These are phyloP conservation scores for Vachellia pachyceras DNA, from an alignment of 306 rosid species.

Conservation along the genomic window DNA sequence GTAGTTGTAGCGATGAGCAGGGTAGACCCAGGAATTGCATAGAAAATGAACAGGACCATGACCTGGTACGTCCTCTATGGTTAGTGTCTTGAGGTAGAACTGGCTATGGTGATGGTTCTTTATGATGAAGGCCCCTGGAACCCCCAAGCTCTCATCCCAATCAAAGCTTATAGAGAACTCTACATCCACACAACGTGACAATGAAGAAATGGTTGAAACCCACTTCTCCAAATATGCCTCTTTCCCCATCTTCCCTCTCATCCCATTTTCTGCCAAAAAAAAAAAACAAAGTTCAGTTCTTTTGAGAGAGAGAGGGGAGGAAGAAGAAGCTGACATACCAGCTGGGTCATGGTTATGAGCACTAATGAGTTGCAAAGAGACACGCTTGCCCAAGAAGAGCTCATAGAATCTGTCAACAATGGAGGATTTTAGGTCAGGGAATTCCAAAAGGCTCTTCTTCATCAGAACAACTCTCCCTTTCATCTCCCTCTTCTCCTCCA, in stretches of 20 bases:
- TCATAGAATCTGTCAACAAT: slow-evolving; percentile 78
- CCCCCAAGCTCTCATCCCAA: slow-evolving; percentile 76
- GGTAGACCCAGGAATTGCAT: slow-evolving; percentile 95
- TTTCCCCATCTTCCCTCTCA: slow-evolving; percentile 62
- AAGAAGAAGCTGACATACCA: slow-evolving; percentile 53
- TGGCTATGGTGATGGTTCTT: slow-evolving; percentile 73
- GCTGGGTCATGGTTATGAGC: slow-evolving; percentile 59
- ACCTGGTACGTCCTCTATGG: slow-evolving; percentile 68
- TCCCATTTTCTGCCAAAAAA: slow-evolving; percentile 39
- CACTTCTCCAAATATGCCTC: slow-evolving; percentile 66
- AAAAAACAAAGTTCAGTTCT: too few species aligned
- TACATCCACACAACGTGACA: slow-evolving; percentile 50
- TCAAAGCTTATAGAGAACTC: slow-evolving; percentile 55
- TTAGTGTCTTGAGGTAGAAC: slow-evolving; percentile 71
- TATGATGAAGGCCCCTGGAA: slow-evolving; percentile 75
- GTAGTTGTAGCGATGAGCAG: slow-evolving; percentile 67
- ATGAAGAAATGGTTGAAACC: slow-evolving; percentile 55
- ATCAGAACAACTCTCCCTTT: slow-evolving; percentile 65
- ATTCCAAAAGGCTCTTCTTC: slow-evolving; percentile 81
- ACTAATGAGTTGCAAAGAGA: slow-evolving; percentile 76
- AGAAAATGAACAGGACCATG: slow-evolving; percentile 64
- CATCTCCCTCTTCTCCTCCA: slow-evolving; percentile 39
- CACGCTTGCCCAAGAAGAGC: slow-evolving; percentile 64
- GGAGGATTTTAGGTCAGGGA: slow-evolving; percentile 68
- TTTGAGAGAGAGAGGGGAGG: too few species aligned